Conservation (phyloP, 2,329 filamentous ascomycete genomes). For the Lizonia empirigonia region DNA sequence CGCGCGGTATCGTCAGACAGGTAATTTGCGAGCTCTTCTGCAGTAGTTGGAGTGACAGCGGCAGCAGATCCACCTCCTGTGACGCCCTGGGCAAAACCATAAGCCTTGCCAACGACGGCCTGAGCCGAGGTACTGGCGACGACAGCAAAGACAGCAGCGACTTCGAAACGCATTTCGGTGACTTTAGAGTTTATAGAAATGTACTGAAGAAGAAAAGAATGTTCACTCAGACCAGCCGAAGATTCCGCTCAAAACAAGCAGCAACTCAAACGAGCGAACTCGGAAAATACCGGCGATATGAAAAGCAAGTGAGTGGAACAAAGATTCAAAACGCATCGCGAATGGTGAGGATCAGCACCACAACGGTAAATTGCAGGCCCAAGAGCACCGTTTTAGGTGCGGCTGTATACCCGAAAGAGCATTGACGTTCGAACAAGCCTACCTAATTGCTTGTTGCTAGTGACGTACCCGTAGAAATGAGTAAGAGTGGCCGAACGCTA, state of each 20-base stretch:
- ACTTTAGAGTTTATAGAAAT: not conserved
- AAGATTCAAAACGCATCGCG: not conserved
- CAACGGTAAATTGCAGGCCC: constrained; percentile 10
- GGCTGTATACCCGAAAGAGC: not conserved
- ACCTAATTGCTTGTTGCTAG: not conserved
- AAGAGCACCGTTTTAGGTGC: not conserved
- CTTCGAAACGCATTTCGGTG: constrained; percentile 28
- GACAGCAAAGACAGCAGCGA: constrained; percentile 21
- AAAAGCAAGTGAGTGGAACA: constrained; percentile 1
- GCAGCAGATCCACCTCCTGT: constrained; percentile 33
- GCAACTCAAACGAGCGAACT: constrained; percentile 17
- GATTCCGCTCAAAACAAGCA: constrained; percentile 26
- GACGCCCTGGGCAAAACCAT: constrained; percentile 31
- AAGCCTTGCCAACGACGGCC: constrained; percentile 30
- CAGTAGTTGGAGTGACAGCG: constrained; percentile 29
- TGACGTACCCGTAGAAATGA: too few relatives aligned
- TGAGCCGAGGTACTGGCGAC: constrained; percentile 27
- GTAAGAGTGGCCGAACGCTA: too few relatives aligned
- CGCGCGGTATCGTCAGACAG: constrained; percentile 29
- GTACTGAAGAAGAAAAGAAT: constrained; percentile 17
- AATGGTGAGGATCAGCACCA: not conserved
- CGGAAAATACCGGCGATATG: constrained; percentile 2
- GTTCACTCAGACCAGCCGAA: constrained; percentile 33
- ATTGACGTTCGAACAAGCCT: not conserved
- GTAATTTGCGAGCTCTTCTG: constrained; percentile 28